Percentiles rank a stretch among this genome's conserved stretches.
phyloP scores from a whole-genome alignment of 1,139 yeast species.

The Kluyveromyces marxianus region DNA sequence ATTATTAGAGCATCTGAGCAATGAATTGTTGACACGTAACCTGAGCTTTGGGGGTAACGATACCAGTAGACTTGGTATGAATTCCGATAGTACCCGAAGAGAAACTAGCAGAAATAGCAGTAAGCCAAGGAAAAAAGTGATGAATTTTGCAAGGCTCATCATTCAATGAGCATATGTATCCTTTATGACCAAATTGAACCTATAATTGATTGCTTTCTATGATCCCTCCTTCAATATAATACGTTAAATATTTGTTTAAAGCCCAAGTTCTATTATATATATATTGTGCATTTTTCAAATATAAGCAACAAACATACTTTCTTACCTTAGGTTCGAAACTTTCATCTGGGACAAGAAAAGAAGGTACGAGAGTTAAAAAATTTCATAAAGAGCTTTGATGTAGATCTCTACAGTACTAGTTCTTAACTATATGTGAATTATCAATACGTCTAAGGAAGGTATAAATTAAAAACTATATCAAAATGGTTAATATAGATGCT shows the following conservation, averaged over 20 bases:
- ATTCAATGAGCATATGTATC: no score
- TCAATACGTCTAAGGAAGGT: neutral
- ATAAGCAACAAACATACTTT: no score
- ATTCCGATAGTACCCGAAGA: constrained; percentile 4
- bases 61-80: constrained; percentile 11
- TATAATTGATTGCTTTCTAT: no score
- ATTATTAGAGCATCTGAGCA: constrained; percentile 10
- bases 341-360: no score
- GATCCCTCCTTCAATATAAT: no score
- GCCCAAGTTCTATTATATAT: no score
- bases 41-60: constrained; percentile 15
- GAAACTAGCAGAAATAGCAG: constrained; percentile 5
- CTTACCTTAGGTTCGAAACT: no score
- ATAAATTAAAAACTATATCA: neutral
- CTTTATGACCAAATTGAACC: no score
- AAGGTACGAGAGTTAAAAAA: neutral
- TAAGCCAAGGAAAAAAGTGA: neutral
- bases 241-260: no score
- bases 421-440: no score
- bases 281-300: no score
- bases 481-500: no score
- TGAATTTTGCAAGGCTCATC: neutral
- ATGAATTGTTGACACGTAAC: constrained; percentile 13
- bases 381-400: neutral
- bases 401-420: neutral